Conservation (phyloP, 768 basidiomycete genomes). For the Rhizopogon rudus region DNA sequence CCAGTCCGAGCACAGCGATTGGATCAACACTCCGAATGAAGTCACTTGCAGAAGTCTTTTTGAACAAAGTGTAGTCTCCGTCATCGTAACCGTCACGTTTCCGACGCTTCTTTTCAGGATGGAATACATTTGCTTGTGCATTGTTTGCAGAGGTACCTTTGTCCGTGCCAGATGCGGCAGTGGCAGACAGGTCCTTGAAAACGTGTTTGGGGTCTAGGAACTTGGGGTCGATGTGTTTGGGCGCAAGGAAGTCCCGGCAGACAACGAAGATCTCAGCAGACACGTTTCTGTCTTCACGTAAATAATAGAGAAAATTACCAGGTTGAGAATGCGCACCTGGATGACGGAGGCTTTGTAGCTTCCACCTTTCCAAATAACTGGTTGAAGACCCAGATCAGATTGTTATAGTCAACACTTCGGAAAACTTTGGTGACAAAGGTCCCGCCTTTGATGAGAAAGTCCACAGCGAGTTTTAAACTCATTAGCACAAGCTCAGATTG, state of each 20-base stretch:
- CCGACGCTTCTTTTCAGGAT: conserved; percentile 94
- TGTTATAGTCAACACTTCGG: conserved; percentile 97
- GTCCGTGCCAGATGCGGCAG: conserved; percentile 38
- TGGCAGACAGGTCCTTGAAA: conserved; percentile 81
- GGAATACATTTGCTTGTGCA: conserved; percentile 86
- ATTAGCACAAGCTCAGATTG: conserved; percentile 96
- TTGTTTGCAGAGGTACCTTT: conserved; percentile 59
- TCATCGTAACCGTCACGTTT: conserved; percentile 94
- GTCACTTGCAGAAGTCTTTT: conserved; percentile 58
- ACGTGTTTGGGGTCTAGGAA: conserved; percentile 97
- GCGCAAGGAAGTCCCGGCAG: conserved; percentile 91
- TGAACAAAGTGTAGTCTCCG: conserved; percentile 89
- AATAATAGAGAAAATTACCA: neutral
- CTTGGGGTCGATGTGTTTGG: conserved; percentile 94
- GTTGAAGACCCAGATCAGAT: conserved; percentile 97
- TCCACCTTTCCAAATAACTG: conserved; percentile 96
- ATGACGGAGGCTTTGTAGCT: conserved; percentile 97
- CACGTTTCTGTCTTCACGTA: conserved; percentile 64
- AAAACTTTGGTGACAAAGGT: conserved; percentile 99
- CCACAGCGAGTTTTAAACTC: conserved; percentile 92
- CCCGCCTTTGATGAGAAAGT: conserved; percentile 90
- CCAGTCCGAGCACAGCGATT: conserved; percentile 69
- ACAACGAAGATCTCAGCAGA: conserved; percentile 99
- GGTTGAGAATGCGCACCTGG: conserved; percentile 53
- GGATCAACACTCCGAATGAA: conserved; percentile 74